A percentile compares a stretch with the other conserved stretches of the same genome.
phyloP scores from a whole-genome alignment of 1,284 basidiomycete species.

The Sanghuangporus weigelae region DNA sequence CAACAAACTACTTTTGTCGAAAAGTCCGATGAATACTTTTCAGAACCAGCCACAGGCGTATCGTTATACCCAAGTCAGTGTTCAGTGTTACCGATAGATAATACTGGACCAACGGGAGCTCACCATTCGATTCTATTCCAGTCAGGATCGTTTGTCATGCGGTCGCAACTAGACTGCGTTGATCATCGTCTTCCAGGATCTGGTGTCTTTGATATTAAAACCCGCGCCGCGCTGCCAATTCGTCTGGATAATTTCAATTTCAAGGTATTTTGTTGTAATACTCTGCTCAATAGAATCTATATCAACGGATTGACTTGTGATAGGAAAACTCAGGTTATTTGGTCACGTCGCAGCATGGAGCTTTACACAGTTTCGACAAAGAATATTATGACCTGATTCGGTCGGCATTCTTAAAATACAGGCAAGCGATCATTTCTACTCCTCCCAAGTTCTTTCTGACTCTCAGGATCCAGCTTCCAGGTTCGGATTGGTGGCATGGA shows the following conservation, averaged over 20 bases:
- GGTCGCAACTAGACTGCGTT: constrained; percentile 90
- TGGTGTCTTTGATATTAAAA: constrained; percentile 96
- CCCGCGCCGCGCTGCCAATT: constrained; percentile 81
- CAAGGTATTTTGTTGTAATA: constrained; percentile 42
- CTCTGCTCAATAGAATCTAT: not conserved
- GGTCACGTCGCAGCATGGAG: constrained; percentile 59
- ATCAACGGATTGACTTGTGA: not conserved
- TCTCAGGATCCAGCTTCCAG: constrained; percentile 70
- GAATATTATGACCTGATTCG: constrained; percentile 93
- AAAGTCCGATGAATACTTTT: constrained; percentile 30
- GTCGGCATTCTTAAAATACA: constrained; percentile 94
- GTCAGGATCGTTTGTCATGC: constrained; percentile 81
- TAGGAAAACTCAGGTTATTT: constrained; percentile 76
- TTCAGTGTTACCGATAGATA: not conserved
- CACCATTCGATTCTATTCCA: constrained; percentile 27
- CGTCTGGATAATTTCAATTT: constrained; percentile 86
- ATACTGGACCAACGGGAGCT: not conserved
- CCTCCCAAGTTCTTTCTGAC: not conserved
- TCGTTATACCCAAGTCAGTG: constrained; percentile 71
- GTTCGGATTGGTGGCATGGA: constrained; percentile 97
- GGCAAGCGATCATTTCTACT: constrained; percentile 35
- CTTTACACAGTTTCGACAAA: constrained; percentile 74
- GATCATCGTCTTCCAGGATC: constrained; percentile 81
- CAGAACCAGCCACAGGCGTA: constrained; percentile 63
- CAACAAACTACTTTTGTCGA: constrained; percentile 49